Base-by-base conservation (phyloP, 257 asterid species). In the Solanum corneliomulleri region DNA sequence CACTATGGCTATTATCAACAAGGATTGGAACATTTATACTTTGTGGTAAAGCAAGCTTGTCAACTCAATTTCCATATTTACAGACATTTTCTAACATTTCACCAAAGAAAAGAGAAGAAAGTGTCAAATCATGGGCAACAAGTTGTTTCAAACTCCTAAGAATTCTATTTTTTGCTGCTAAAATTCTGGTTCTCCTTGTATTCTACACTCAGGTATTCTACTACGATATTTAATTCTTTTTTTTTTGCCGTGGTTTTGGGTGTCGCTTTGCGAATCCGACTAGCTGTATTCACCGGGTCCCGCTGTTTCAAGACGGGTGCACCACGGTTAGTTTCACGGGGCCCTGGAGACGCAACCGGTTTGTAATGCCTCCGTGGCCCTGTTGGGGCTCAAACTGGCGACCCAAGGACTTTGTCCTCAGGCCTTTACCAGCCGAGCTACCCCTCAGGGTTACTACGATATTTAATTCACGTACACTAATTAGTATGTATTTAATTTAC, bases 181-280 rank as follows among this genome's bases (percentile, higher is more conserved):
- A 95, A 86, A 29, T 88, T 83, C 92, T 94, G 86, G 87, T 89
- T 82, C 92, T 88, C 35, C 93, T 95, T 18, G 74, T 87, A 0
- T 95, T 86, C 85, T 95, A 94, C 92, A 90, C 97, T 15, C 97
- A 93, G 98, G 98, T 94, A 56, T 56, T 87, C 1, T 7, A 66
- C n/a, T 70, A 11, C 33, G 41, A 9, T 16, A 29, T 71, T 72
- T 23, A 18, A 4, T 71, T 70, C 4, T 31, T 31, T 33, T 33
- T 31, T 33, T 3, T 33, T 33, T 33, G 4, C 4, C 35, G 35
- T 33, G 35, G 1, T 33, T 33, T 33, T 4, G 1, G 0, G 35
- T 33, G 35, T 33, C 5, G 35, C 35, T 33, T 33, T 33, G 35
- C 5, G 5, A 33, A 33, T 33, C 5, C 5, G 5, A 33, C 4